Evolutionary conservation across 305 asterid genomes (phyloP), one percentile per base, ranked within the genome.

Genomic region (Rubia occidens): DNA sequence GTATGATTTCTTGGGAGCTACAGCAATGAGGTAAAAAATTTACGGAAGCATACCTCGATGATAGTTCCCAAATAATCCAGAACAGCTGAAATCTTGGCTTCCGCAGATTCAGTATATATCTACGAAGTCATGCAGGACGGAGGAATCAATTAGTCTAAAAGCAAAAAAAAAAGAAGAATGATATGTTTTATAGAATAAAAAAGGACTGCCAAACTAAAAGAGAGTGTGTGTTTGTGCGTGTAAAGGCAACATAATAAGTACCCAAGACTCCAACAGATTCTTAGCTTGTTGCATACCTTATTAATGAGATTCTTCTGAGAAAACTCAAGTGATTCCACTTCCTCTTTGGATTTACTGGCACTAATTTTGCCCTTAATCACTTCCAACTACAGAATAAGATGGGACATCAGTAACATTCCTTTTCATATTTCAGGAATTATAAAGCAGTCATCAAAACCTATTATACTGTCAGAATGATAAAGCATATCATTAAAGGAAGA

Each of bases 61-160:
- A 93, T 74, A 75, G 97, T 94, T 77, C 85, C 97, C 75, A 94
- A 78, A 89, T 94, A 94, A 80, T 91, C 97, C 77, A 86, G 85
- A 79, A 91, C 97, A 51, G 97, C 95, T 55, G 95, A 88, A 74
- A 94, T 89, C 85, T 94, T 91, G 69, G 86, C 99, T 81, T 85
- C 93, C 11, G 88, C 95, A 75, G 99, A 94, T 37, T 85, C 89
- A 39, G 82, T 86, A 73, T 89, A 94, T 67, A 94, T 86, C 97
- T 90, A 85, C 74, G 78, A 49, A 20, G 37, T 47, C 68, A 24
- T 4, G 49, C 17, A 63, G 21, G 18, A 20, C 64, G 54, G 35
- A 71, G 6, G 37, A 29, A 71, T 11, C 9, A 67, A 24, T 18
- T 39, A 17, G 18, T 58, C 40, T 13, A 26, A 56, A 44, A 53